A percentile compares a stretch with the other conserved stretches of the same genome.
Conservation (phyloP, 192 early-diverging fungal species). For the Coemansia sp. region DNA sequence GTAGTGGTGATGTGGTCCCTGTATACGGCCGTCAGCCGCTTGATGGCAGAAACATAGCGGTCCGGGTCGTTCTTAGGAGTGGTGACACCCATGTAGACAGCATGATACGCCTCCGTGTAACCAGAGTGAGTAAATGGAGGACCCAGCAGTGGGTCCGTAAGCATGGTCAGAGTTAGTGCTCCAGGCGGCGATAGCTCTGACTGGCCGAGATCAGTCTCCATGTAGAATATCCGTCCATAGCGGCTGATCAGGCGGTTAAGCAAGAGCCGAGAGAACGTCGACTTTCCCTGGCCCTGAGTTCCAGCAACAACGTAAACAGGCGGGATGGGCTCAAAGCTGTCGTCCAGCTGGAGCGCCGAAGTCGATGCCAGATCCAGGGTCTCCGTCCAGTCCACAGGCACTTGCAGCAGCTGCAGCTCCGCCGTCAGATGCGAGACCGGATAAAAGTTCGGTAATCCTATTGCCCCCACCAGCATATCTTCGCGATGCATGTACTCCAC, state of each 20-base stretch:
- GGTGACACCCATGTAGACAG: conserved; percentile 75
- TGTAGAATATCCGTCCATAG: conserved; percentile 73
- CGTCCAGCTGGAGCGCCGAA: conserved; percentile 31
- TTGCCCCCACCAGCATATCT: not conserved
- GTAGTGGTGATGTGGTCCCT: conserved; percentile 37
- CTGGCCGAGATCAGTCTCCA: conserved; percentile 95
- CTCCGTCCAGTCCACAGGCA: conserved; percentile 40
- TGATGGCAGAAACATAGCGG: conserved; percentile 72
- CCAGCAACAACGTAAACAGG: conserved; percentile 74
- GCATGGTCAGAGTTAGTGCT: conserved; percentile 74
- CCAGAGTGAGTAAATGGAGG: conserved; percentile 80
- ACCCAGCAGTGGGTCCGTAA: conserved; percentile 73
- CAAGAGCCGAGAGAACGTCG: conserved; percentile 78
- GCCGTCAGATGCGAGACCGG: conserved; percentile 25
- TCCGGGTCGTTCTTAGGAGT: conserved; percentile 82
- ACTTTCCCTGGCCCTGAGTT: conserved; percentile 85
- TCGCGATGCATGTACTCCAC: conserved; percentile 21
- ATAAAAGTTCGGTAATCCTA: conserved; percentile 26
- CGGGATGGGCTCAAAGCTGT: conserved; percentile 34
- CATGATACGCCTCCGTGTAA: conserved; percentile 61
- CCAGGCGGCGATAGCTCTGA: conserved; percentile 85
- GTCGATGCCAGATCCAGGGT: conserved; percentile 29
- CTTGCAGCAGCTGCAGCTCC: conserved; percentile 46
- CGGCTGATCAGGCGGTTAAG: conserved; percentile 75
- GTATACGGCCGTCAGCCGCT: conserved; percentile 65